These are phyloP conservation scores for Saccharomyces hybrid DNA, from an alignment of 1,139 yeast species.

Conservation along the genomic window DNA sequence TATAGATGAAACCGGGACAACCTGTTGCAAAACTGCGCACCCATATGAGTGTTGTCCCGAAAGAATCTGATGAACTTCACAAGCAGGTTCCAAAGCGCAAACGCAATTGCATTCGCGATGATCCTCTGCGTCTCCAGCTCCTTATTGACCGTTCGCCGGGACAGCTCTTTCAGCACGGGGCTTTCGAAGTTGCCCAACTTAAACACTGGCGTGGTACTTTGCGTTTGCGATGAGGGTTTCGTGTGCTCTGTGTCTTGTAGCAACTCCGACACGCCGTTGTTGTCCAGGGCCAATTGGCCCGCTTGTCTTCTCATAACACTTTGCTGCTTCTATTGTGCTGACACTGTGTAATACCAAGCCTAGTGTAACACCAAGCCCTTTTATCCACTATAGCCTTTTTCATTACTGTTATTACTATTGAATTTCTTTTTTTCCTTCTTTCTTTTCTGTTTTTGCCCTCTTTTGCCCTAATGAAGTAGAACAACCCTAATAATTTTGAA, in stretches of 20 bases:
- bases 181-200: slow-evolving; percentile 25
- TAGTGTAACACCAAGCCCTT: not conserved
- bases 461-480: not conserved
- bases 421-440: not conserved
- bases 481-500: not conserved
- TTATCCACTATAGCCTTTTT: not conserved
- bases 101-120: slow-evolving; percentile 30
- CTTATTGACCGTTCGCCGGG: slow-evolving; percentile 33
- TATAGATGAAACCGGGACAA: not conserved
- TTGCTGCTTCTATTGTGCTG: not conserved
- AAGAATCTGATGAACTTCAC: slow-evolving; percentile 24
- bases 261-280: not conserved
- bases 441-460: not conserved
- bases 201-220: not conserved
- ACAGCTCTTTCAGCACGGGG: slow-evolving; percentile 32
- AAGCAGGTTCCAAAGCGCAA: slow-evolving; percentile 28
- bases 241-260: not conserved
- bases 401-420: not conserved
- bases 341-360: not conserved
- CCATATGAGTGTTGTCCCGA: slow-evolving; percentile 19
- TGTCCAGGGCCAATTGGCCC: not conserved
- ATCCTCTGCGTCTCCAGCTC: slow-evolving; percentile 35
- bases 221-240: not conserved
- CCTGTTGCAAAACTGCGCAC: slow-evolving; percentile 8
- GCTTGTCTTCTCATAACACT: not conserved